These are phyloP conservation scores for Lactifluus pinguis DNA, from an alignment of 768 basidiomycete species.

Conservation along the genomic window DNA sequence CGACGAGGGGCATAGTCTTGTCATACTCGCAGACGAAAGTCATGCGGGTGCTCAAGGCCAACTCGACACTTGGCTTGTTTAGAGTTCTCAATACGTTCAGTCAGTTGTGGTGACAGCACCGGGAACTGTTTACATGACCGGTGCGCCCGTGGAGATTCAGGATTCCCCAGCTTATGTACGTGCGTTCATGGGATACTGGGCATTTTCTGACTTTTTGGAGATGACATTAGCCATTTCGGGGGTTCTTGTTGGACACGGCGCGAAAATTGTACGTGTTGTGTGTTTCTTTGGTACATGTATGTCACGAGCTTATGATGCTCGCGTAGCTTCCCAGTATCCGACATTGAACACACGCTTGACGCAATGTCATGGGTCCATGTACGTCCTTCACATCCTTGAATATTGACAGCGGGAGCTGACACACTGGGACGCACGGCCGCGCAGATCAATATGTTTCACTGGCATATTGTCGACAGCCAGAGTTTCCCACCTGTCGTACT, in stretches of 20 bases:
- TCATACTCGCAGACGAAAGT: too few relatives aligned
- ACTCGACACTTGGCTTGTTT: too few relatives aligned
- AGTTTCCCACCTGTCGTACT: too few relatives aligned
- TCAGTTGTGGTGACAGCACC: too few relatives aligned
- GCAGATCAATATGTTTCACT: too few relatives aligned
- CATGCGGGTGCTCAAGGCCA: too few relatives aligned
- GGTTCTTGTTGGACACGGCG: conserved; percentile 74
- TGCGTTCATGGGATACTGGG: not conserved
- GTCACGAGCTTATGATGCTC: not conserved
- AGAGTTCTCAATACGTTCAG: too few relatives aligned
- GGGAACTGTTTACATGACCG: conserved; percentile 30
- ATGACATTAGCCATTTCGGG: conserved; percentile 54
- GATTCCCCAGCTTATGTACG: conserved; percentile 43
- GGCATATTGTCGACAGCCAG: too few relatives aligned
- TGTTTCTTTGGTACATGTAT: not conserved
- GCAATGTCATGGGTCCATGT: conserved; percentile 18
- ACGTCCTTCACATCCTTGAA: conserved; percentile 24
- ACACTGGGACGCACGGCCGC: too few relatives aligned
- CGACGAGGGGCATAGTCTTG: too few relatives aligned
- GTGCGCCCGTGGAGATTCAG: conserved; percentile 33
- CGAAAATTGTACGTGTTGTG: conserved; percentile 46
- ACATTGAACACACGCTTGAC: conserved; percentile 9
- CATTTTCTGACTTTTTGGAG: not conserved
- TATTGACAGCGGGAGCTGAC: not conserved
- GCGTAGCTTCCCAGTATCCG: conserved; percentile 1